Evolutionary conservation across 2,329 filamentous ascomycete species (phyloP), one percentile per base, ranked within the genome.

Genomic region (Aureobasidium sp.): DNA sequence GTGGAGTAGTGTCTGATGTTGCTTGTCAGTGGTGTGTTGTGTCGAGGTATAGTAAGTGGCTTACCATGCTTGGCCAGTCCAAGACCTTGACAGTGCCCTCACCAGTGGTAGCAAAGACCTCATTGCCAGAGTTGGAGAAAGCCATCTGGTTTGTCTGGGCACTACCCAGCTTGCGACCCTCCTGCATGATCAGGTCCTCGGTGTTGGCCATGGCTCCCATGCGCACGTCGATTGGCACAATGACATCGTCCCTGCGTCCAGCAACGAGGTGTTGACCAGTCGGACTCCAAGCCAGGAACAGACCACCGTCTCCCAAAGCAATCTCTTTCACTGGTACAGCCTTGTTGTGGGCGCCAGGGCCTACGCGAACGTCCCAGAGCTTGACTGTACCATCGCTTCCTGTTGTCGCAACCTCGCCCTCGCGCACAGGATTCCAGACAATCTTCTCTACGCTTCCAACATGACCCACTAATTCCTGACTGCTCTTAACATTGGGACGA

Each of bases 401-500:
- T 59, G 89, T 82, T 70, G 86, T 91, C 66, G 87, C 90, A 9
- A 93, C 78, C 74, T 92, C 87, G 4, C 87, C 85, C 71, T 93
- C 89, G 71, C 86, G 89, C 63, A 83, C 81, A 0, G 89, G 89
- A 69, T 90, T 90, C 74, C 91, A 93, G 1, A 86, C 86, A 1
- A 93, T 85, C 69, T 88, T 88, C 70, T 91, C 89, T 49, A 92
- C 85, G 32, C 81, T 74, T 30, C 84, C 81, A 6, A 79, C 70
- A 39, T 70, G 67, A 4, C 67, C 67, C 62, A 69, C 68, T 64
- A 92, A 81, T 69, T 91, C 88, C 0, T 88, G 92, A 10, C 87
- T 89, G 71, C 87, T 86, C 66, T 86, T 87, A 41, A 89, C 83
- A 66, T 88, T 85, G 2, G 86, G 82, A 69, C 87, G 86, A 67